These are phyloP conservation scores for Aspergillus homomorphus DNA, from an alignment of 495 filamentous ascomycete genomes.

Conservation along the genomic window DNA sequence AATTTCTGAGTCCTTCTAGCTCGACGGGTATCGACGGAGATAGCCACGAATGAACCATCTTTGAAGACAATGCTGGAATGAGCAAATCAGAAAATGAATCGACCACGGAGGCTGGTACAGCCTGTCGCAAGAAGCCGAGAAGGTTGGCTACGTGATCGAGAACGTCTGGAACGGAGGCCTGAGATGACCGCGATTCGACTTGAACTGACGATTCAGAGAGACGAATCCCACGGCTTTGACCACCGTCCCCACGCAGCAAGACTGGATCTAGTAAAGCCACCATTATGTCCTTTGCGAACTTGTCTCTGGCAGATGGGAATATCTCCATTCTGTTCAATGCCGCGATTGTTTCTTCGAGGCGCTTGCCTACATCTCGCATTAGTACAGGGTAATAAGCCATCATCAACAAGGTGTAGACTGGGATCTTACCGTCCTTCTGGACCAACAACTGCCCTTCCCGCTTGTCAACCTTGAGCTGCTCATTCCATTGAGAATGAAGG, in stretches of 20 bases:
- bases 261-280: slow-evolving; percentile 34
- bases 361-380: slow-evolving; percentile 11
- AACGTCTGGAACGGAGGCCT: slow-evolving; percentile 29
- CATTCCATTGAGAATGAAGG: slow-evolving; percentile 41
- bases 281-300: slow-evolving; percentile 35
- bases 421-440: slow-evolving; percentile 26
- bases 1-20: slow-evolving; percentile 63
- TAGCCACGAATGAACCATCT: slow-evolving; percentile 69
- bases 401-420: background rate
- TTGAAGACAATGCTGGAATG: slow-evolving; percentile 61
- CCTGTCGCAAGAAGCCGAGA: slow-evolving; percentile 60
- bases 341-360: slow-evolving; percentile 34
- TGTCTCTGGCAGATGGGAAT: slow-evolving; percentile 30
- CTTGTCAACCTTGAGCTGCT: slow-evolving; percentile 54
- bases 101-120: slow-evolving; percentile 61
- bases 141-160: slow-evolving; percentile 53
- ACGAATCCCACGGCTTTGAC: slow-evolving; percentile 28
- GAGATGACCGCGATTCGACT: slow-evolving; percentile 28
- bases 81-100: slow-evolving; percentile 61
- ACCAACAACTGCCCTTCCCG: slow-evolving; percentile 48
- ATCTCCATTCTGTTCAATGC: slow-evolving; percentile 35
- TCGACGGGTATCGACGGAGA: slow-evolving; percentile 70
- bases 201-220: slow-evolving; percentile 31
- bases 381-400: background rate
- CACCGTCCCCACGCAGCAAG: slow-evolving; percentile 25